Base-by-base conservation (phyloP, 306 rosid species). In the Rosa chinensis region DNA sequence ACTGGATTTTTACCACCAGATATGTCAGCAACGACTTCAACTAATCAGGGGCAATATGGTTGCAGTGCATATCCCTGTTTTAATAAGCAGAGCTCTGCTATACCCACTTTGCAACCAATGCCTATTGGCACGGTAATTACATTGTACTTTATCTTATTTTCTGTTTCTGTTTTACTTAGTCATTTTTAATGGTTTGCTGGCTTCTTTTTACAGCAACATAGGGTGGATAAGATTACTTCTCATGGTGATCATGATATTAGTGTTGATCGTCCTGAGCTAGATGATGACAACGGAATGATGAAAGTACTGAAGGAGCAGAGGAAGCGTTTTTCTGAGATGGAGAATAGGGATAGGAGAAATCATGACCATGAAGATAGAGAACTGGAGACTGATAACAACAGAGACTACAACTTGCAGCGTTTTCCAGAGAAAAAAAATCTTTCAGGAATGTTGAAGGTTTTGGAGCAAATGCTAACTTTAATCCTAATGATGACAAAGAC, bases 301-400 rank as follows among this genome's bases (percentile, higher is more conserved):
- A 94, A 88, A 87, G 71, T 83, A 40, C 88, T 86, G 66, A 89
- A 88, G 89, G 97, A 89, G 71, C 93, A 85, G 47, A 85, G 89
- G 82, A 89, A 85, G 82, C 92, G 83, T 71, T 83, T 73, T 75
- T 25, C 63, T 8, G 90, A 86, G 72, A 88, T 86, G 76, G 94
- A 94, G 42, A 82, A 28, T 59, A 88, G 88, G 77, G 37, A 32
- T 32, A 32, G 37, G 97, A 89, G 89, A 86, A 86, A 78, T 72
- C 89, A 84, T 49, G 97, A 94, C 37, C 89, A 80, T 61, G 99
- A 86, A 81, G 93, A 91, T 68, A 87, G 92, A 86, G 94, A 87
- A 84, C 82, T 80, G 48, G 95, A 92, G 78, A 84, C 85, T 59
- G 96, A 91, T 84, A 82, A 83, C 69, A 80, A 72, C 80, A 83